Evolutionary conservation across 495 filamentous ascomycete genomes (phyloP).

Genomic region (Tuber umbilicatum): DNA sequence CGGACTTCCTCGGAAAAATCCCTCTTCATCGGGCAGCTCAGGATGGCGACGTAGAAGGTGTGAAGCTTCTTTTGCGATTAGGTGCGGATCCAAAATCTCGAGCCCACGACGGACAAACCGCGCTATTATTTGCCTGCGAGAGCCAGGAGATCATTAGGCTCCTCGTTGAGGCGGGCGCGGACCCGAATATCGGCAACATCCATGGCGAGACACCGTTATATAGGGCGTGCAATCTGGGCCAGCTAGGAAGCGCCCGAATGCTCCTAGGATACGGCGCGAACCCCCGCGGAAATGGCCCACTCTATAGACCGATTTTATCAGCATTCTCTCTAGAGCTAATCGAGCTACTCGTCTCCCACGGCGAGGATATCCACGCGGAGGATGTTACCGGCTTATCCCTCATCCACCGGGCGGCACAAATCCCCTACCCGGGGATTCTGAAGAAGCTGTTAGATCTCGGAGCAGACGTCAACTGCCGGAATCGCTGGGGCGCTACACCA

Average conservation of each 20-base stretch:
- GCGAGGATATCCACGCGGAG: neutral
- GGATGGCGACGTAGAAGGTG: neutral
- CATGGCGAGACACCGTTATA: neutral
- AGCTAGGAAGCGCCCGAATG: neutral
- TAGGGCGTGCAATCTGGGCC: neutral
- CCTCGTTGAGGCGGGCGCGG: neutral
- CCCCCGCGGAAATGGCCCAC: neutral
- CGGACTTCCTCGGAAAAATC: neutral
- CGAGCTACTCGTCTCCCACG: neutral
- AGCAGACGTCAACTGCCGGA: neutral
- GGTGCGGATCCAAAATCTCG: neutral
- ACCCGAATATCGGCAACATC: neutral
- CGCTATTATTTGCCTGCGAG: neutral
- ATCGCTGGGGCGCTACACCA: neutral
- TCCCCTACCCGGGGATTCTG: neutral
- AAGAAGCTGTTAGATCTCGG: neutral
- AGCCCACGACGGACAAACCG: neutral
- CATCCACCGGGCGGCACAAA: neutral
- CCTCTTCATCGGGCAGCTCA: neutral
- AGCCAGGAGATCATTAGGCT: neutral
- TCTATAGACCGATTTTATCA: neutral
- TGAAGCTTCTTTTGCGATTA: neutral
- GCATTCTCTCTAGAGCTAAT: neutral
- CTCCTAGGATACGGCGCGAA: neutral
- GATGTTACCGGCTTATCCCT: neutral